A percentile compares a stretch with the other conserved stretches of the same genome.
These are phyloP conservation scores for Leccinum subtestaceum DNA, from an alignment of 768 basidiomycete genomes.

Conservation along the genomic window DNA sequence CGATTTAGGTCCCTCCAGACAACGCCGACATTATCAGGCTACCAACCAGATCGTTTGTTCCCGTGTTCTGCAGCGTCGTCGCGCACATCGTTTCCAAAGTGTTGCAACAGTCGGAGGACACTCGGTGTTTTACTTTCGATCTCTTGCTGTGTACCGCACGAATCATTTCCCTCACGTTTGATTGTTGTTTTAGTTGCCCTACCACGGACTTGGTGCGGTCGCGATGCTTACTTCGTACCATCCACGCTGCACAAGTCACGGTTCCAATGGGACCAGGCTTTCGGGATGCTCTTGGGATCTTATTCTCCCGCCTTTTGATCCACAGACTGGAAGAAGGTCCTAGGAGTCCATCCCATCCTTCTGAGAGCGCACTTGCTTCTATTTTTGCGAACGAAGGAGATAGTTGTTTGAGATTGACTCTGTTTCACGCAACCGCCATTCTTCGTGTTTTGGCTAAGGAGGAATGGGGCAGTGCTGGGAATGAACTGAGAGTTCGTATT, in stretches of 20 bases:
- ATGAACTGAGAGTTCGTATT: slow-evolving; percentile 32
- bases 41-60: slow-evolving; percentile 39
- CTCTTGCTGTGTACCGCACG: slow-evolving; percentile 42
- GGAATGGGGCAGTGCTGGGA: slow-evolving; percentile 35
- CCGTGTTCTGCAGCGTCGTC: slow-evolving; percentile 46
- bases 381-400: slow-evolving; percentile 27
- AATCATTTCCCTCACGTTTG: slow-evolving; percentile 39
- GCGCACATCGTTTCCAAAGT: slow-evolving; percentile 43
- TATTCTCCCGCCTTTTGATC: slow-evolving; percentile 23
- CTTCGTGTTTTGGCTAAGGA: slow-evolving; percentile 40
- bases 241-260: slow-evolving; percentile 31
- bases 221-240: slow-evolving; percentile 40
- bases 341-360: slow-evolving; percentile 19
- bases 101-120: slow-evolving; percentile 41
- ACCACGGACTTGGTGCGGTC: slow-evolving; percentile 34
- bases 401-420: slow-evolving; percentile 32
- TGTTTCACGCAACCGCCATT: slow-evolving; percentile 31
- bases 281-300: slow-evolving; percentile 33
- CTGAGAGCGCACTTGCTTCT: slow-evolving; percentile 14
- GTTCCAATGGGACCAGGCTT: slow-evolving; percentile 23
- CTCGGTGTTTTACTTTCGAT: slow-evolving; percentile 51
- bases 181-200: slow-evolving; percentile 40
- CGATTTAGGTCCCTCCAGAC: slow-evolving; percentile 33
- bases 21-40: slow-evolving; percentile 38
- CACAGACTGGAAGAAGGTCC: slow-evolving; percentile 45